Base-by-base conservation (phyloP, 129 eudicot genomes). In the Mikania micrantha region DNA sequence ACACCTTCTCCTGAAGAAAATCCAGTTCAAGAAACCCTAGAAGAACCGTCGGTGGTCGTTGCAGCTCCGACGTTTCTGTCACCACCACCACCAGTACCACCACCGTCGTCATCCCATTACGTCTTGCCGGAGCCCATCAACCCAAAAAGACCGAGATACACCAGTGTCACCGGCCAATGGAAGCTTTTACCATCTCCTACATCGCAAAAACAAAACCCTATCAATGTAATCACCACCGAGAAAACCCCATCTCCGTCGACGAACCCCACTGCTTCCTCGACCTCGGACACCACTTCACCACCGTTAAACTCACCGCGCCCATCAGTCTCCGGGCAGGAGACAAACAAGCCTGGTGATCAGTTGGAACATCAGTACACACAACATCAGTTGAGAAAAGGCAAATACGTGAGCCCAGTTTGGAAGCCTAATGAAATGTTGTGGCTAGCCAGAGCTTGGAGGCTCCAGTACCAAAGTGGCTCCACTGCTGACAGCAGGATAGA, bases 341-440 rank as follows among this genome's bases (percentile, higher is more conserved):
- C 83, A 2, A 56, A 79, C 60, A 77, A 78, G 39, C 64, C 74
- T 32, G 69, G n/a, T n/a, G n/a, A n/a, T n/a, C n/a, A 74, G 19
- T 75, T 22, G 10, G 69, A 71, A 2, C 79, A 71, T 4, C 68
- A 70, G 8, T 81, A 74, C 10, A 79, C 77, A 0, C 86, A 80
- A 56, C 86, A 75, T 13, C 87, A 85, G 28, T 76, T 85, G 12
- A 74, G 96, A 49, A 88, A 88, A 75, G 96, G 96, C 0, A 88
- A 88, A 64, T 83, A 83, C 29, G 96, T 88, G 0, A 83, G 92
- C 69, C 92, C 96, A 13, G 92, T 85, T 67, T 88, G 96, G 96
- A 88, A 88, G 28, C 96, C 96, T 2, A 78, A 88, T 16, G 96
- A 88, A 53, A 78, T 85, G 85, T 36, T 88, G 28, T 88, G 92